Conservation (phyloP, 495 filamentous ascomycete genomes). For the Cercophora scortea region DNA sequence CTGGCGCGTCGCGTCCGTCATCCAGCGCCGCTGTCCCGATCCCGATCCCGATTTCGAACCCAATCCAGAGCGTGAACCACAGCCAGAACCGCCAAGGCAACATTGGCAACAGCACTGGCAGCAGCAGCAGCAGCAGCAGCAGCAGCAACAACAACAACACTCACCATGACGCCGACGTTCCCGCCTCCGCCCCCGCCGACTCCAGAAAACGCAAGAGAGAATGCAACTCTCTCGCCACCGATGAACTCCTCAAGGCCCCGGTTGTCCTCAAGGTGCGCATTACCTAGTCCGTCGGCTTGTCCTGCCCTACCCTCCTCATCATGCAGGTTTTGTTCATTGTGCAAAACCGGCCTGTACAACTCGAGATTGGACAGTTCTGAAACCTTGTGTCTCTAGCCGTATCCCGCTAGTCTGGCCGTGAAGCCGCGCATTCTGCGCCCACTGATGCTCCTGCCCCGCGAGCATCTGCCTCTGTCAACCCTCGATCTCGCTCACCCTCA, state of each 20-base stretch:
- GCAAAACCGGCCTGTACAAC: not conserved
- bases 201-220: constrained; percentile 24
- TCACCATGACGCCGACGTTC: not conserved
- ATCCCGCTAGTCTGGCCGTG: constrained; percentile 47
- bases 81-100: not conserved
- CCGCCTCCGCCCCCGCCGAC: constrained; percentile 1
- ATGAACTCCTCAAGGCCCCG: constrained; percentile 39
- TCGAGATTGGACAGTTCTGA: not conserved
- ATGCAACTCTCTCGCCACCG: constrained; percentile 19
- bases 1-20: constrained; percentile 31
- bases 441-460: constrained; percentile 53
- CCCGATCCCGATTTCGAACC: constrained; percentile 3
- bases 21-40: constrained; percentile 18
- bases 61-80: constrained; percentile 3
- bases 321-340: not conserved
- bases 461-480: constrained; percentile 50
- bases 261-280: constrained; percentile 39
- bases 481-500: constrained; percentile 49
- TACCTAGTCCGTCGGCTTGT: not conserved
- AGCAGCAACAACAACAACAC: too few relatives aligned
- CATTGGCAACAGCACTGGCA: too few relatives aligned
- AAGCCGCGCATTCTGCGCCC: constrained; percentile 54
- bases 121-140: too few relatives aligned
- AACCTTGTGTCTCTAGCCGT: constrained; percentile 34
- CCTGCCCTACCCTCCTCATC: constrained; percentile 7